These are phyloP conservation scores for Quercus bicolor DNA, from an alignment of 306 rosid species.

Conservation along the genomic window DNA sequence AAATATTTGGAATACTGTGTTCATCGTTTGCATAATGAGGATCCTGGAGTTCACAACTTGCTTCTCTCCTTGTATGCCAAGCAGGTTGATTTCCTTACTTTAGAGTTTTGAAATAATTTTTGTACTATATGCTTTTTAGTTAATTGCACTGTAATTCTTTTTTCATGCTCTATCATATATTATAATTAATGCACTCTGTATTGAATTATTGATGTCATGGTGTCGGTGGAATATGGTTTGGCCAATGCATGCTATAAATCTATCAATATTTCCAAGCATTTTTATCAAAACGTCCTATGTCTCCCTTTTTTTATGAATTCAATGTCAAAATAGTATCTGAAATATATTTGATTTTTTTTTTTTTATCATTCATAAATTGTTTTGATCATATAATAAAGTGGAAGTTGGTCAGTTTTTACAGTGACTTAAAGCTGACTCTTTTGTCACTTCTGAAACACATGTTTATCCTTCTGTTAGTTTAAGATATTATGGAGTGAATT, in stretches of 20 bases:
- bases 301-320: background rate
- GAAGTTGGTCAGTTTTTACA: background rate
- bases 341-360: background rate
- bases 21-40: constrained; percentile 91
- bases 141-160: background rate
- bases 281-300: background rate
- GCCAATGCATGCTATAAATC: background rate
- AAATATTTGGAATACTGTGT: constrained; percentile 92
- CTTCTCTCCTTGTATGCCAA: constrained; percentile 90
- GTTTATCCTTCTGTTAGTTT: background rate
- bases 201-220: background rate
- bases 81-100: constrained; percentile 61
- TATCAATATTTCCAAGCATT: background rate
- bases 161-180: background rate
- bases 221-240: background rate
- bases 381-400: background rate
- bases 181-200: background rate
- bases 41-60: constrained; percentile 95
- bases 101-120: background rate
- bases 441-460: background rate
- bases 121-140: background rate
- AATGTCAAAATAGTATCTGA: background rate
- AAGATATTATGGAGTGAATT: background rate
- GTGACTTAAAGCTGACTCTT: background rate
- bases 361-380: background rate